Base-by-base conservation (phyloP, 805 yeast genomes). In the Lipomyces chichibuensis region DNA sequence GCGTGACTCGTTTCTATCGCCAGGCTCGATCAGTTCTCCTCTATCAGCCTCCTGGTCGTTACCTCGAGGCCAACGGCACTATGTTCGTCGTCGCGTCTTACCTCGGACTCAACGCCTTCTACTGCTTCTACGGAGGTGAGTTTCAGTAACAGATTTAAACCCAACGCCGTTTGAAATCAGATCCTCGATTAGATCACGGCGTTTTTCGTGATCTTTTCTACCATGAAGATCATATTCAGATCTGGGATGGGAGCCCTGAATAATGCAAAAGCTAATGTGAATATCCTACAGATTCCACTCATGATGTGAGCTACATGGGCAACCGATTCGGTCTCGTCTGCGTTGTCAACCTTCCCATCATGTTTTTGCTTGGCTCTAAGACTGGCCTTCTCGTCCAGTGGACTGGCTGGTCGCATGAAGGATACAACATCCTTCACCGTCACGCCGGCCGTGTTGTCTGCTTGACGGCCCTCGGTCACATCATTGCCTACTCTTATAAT, bases 361-460 rank as follows among this genome's bases (percentile, higher is more conserved):
- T 69, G 71, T 69, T 67, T 65, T 53, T 69, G 60, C 71, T 69
- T 60, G 72, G 71, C 27, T 64, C 71, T 62, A 69, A 69, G 66
- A 69, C 71, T 39, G 71, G 71, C 62, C 71, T 69, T 35, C 69
- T 69, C 29, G 71, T 68, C 37, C 72, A 69, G 65, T 67, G 71
- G 71, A 64, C 71, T 39, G 72, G 72, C 65, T 69, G 70, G 71
- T 69, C 72, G 59, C 71, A 69, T 33, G 72, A 69, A 64, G 69
- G 72, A 17, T 64, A 67, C 66, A 69, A 64, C 66, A 67, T 67
- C 37, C 71, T 69, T 29, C 72, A 69, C 63, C 66, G 72, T 52
- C 71, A 68, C 61, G 65, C 69, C 14, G 72, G 72, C 54, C 72
- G 72, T 58, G 71, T 67, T 56, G 72, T 69, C 43, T 67, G 71